Evolutionary conservation across 2,329 filamentous ascomycete species (phyloP).

Genomic region (Sporothrix humicola): DNA sequence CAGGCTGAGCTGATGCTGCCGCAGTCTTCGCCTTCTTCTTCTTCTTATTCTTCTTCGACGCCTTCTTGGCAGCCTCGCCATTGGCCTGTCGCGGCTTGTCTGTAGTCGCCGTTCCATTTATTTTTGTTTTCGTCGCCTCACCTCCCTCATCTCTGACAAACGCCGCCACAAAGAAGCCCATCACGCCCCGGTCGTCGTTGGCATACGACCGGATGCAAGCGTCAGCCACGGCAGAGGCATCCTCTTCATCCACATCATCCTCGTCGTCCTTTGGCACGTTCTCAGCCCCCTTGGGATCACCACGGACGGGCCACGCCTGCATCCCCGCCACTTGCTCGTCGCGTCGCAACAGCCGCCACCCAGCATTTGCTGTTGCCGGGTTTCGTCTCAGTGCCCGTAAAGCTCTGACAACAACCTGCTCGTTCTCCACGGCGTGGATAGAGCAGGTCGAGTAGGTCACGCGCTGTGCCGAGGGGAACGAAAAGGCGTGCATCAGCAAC

Average conservation of each 20-base stretch:
- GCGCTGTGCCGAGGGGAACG: conserved; percentile 73
- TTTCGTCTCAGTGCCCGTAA: conserved; percentile 72
- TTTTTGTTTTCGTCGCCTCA: not conserved
- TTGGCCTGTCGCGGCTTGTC: not conserved
- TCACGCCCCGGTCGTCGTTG: conserved; percentile 79
- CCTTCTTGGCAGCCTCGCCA: conserved; percentile 3
- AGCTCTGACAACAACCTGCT: conserved; percentile 77
- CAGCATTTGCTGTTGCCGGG: conserved; percentile 55
- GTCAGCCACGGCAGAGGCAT: conserved; percentile 59
- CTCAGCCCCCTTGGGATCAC: conserved; percentile 49
- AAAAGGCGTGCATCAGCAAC: conserved; percentile 82
- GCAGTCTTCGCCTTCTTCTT: conserved; percentile 19
- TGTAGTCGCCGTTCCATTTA: no score
- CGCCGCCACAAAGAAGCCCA: conserved; percentile 94
- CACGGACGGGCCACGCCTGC: conserved; percentile 74
- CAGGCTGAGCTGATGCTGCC: not conserved
- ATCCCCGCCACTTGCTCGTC: conserved; percentile 78
- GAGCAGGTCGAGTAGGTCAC: conserved; percentile 97
- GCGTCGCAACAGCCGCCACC: conserved; percentile 78
- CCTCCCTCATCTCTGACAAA: conserved; percentile 67
- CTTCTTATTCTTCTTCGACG: conserved; percentile 7
- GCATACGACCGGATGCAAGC: conserved; percentile 83
- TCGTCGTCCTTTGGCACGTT: not conserved
- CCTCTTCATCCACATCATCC: conserved; percentile 9
- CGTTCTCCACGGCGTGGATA: conserved; percentile 85